Evolutionary conservation across 208 protist genomes (phyloP).

Genomic region (Leishmania arabica): DNA sequence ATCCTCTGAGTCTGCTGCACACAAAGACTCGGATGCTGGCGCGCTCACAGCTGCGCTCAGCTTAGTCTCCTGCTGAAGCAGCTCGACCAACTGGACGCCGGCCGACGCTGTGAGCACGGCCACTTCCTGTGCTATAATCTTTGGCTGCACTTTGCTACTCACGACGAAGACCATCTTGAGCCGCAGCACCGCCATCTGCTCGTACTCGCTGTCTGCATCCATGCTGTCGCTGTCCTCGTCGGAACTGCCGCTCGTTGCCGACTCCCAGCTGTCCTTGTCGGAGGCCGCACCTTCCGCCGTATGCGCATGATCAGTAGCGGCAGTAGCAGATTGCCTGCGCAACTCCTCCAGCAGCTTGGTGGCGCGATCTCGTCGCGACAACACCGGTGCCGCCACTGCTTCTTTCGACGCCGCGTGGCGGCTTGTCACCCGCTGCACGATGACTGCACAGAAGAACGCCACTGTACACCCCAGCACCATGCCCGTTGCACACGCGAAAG

Average conservation of each 20-base stretch:
- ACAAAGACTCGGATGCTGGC: background rate
- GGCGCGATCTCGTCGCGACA: conserved; percentile 20
- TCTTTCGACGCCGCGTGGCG: background rate
- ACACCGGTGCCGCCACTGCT: background rate
- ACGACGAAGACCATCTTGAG: conserved; percentile 84
- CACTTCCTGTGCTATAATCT: conserved; percentile 45
- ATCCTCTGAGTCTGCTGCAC: background rate
- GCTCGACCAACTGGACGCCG: conserved; percentile 46
- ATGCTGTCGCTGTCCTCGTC: background rate
- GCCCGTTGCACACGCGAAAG: background rate
- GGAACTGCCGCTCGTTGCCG: background rate
- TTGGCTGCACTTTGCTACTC: conserved; percentile 39
- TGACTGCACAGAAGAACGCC: conserved; percentile 2
- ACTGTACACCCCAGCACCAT: conserved; percentile 7
- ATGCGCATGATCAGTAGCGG: background rate
- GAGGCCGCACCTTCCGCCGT: background rate
- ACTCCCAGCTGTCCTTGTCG: conserved; percentile 31
- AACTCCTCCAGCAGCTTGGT: conserved; percentile 24
- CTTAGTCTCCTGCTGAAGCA: background rate
- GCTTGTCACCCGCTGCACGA: background rate
- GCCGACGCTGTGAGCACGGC: conserved; percentile 46
- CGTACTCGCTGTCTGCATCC: conserved; percentile 45
- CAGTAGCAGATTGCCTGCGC: background rate
- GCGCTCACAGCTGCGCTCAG: background rate
- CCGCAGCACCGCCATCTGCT: conserved; percentile 46